Evolutionary conservation across 208 protist species (phyloP), one percentile per base, ranked within the genome.

Genomic region (Trypanosomatidae sp.): DNA sequence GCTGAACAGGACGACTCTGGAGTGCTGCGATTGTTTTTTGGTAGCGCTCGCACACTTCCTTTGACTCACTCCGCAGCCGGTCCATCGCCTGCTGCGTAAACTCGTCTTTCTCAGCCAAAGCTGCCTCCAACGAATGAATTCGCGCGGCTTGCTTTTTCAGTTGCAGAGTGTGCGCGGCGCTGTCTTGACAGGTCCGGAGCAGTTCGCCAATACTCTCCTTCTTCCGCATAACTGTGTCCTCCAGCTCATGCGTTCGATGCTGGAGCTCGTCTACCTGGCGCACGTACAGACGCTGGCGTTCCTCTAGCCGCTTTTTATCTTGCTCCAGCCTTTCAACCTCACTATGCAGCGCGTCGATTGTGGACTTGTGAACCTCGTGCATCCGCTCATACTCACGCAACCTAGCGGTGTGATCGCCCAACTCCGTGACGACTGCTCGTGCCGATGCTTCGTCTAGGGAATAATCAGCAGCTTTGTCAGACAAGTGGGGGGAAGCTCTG

Each of bases 31-130:
- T 84, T 10, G 73, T 73, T 47, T 84, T 80, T 58, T 95, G 78
- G 69, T 97, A 95, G 33, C 90, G 79, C 25, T 76, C 55, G 22
- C 80, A 76, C 25, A 94, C 70, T 52, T 84, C 83, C n/a, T 87
- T 81, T 8, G 83, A 87, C 33, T 94, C 89, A 7, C 79, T 64
- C 2, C 89, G 76, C 9, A 97, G 68, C 6, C 80, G 76, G 25
- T 81, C 80, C 36, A 97, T 71, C 28, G 84, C 88, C 2, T 59
- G 67, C 66, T 86, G 81, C 13, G 83, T 82, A 46, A 79, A 89
- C n/a, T 88, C 78, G 50, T 94, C 92, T 52, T 93, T 91, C n/a
- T 90, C 85, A 0, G 56, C 43, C 22, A 95, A 68, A 0, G 89
- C 88, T 58, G 86, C 73, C 58, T 91, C 86, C 30, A 95, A 62